phyloP scores from a whole-genome alignment of 495 filamentous ascomycete genomes.

The Aspergillus coremiiformis region DNA sequence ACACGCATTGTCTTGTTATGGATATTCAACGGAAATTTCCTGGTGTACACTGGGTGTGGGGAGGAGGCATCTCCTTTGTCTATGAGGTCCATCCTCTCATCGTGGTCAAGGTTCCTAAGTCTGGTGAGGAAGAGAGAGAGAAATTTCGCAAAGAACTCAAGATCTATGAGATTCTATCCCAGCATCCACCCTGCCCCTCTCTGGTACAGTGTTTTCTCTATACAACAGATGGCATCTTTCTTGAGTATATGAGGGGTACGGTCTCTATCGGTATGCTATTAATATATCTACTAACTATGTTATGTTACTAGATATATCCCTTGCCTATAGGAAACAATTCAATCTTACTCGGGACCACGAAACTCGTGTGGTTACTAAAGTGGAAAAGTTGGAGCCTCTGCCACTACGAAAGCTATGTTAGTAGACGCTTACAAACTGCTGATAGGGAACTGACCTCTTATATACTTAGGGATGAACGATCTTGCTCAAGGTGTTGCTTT shows the following conservation, averaged over 20 bases:
- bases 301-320: constrained; percentile 12
- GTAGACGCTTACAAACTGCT: too few relatives aligned
- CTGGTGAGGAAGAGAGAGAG: constrained; percentile 26
- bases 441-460: too few relatives aligned
- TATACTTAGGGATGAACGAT: constrained; percentile 39
- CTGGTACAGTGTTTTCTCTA: constrained; percentile 26
- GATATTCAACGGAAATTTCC: constrained; percentile 20
- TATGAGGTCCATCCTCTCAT: constrained; percentile 35
- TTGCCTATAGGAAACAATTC: constrained; percentile 20
- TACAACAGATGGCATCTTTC: constrained; percentile 29
- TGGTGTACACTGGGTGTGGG: constrained; percentile 26
- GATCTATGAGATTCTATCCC: constrained; percentile 26
- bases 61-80: constrained; percentile 31
- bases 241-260: constrained; percentile 34
- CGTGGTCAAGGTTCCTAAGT: constrained; percentile 31
- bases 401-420: constrained; percentile 26
- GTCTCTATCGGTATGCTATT: not conserved
- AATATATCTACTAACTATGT: constrained; percentile 13
- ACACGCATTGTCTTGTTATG: too few relatives aligned
- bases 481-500: constrained; percentile 33
- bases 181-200: constrained; percentile 24
- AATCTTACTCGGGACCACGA: constrained; percentile 21
- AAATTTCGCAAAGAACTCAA: constrained; percentile 28
- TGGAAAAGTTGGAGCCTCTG: constrained; percentile 27
- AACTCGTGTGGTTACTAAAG: constrained; percentile 21